These are phyloP conservation scores for Venustampulla echinocandica DNA, from an alignment of 495 filamentous ascomycete genomes.

Conservation along the genomic window DNA sequence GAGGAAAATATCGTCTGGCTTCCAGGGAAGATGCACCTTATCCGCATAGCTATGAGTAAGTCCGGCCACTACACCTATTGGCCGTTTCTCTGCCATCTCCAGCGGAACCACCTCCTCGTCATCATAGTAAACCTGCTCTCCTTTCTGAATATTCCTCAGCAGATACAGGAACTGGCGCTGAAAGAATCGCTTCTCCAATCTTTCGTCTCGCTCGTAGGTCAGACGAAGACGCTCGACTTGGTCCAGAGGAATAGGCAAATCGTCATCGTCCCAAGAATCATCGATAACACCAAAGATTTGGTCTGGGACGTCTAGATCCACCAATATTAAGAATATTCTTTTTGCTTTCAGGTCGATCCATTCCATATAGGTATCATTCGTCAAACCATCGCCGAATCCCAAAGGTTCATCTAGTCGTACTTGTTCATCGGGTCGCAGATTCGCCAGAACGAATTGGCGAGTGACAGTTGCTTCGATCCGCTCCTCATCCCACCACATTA, in stretches of 20 bases:
- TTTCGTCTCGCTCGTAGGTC: conserved; percentile 49
- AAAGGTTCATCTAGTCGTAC: conserved; percentile 58
- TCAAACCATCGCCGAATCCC: conserved; percentile 80
- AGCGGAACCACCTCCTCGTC: conserved; percentile 74
- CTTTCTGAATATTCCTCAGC: conserved; percentile 59
- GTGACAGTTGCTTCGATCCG: conserved; percentile 66
- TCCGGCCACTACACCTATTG: conserved; percentile 36
- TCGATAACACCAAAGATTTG: conserved; percentile 83
- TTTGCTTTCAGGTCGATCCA: conserved; percentile 78
- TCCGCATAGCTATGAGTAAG: conserved; percentile 49
- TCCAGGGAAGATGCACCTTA: conserved; percentile 55
- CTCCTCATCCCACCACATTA: conserved; percentile 75
- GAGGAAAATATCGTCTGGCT: conserved; percentile 51
- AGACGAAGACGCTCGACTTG: conserved; percentile 61
- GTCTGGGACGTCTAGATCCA: conserved; percentile 69
- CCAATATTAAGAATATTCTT: conserved; percentile 73
- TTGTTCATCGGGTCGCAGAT: conserved; percentile 56
- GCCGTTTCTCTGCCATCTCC: conserved; percentile 53
- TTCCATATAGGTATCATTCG: conserved; percentile 84
- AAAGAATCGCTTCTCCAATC: conserved; percentile 66
- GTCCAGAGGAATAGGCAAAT: conserved; percentile 70
- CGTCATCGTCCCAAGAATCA: conserved; percentile 79
- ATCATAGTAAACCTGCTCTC: conserved; percentile 63
- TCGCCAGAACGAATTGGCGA: conserved; percentile 56
- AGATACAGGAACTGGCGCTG: conserved; percentile 74